Conservation (phyloP, 1,284 basidiomycete species). For the Fistulinella cinereoalba region DNA sequence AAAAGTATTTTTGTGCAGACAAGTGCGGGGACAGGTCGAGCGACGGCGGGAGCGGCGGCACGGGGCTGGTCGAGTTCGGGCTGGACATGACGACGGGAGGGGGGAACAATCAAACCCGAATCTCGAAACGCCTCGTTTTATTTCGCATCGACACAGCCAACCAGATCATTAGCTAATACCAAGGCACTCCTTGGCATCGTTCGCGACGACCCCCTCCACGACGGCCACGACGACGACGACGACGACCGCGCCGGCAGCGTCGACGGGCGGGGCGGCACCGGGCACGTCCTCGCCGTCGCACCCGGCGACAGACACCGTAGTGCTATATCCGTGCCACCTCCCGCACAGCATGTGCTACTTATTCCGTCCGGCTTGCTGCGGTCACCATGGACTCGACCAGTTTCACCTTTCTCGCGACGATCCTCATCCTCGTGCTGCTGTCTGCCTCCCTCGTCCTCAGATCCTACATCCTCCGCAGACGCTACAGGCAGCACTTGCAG, state of each 20-base stretch:
- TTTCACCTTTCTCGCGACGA: constrained; percentile 68
- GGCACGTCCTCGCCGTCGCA: constrained; percentile 1
- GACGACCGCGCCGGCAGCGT: background rate
- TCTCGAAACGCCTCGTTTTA: too few species aligned
- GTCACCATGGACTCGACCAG: constrained; percentile 35
- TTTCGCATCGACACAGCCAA: too few species aligned
- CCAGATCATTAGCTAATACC: too few species aligned
- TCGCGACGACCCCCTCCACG: too few species aligned
- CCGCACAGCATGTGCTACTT: constrained; percentile 8
- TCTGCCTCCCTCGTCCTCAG: constrained; percentile 62
- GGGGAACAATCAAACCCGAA: too few species aligned
- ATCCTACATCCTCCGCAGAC: constrained; percentile 58
- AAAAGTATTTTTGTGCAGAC: constrained; percentile 80
- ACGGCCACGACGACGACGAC: too few species aligned
- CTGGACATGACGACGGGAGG: constrained; percentile 13
- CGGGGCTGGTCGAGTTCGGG: constrained; percentile 12
- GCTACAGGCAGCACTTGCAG: constrained; percentile 50
- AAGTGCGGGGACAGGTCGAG: constrained; percentile 71
- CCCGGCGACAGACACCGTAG: constrained; percentile 26
- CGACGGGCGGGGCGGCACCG: background rate
- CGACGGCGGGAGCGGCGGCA: constrained; percentile 46
- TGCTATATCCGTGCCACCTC: constrained; percentile 37
- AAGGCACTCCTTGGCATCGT: too few species aligned
- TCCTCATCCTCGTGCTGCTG: constrained; percentile 61
- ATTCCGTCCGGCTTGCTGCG: background rate